phyloP scores from a whole-genome alignment of 2,329 filamentous ascomycete species.

The Stemphylium lycopersici region DNA sequence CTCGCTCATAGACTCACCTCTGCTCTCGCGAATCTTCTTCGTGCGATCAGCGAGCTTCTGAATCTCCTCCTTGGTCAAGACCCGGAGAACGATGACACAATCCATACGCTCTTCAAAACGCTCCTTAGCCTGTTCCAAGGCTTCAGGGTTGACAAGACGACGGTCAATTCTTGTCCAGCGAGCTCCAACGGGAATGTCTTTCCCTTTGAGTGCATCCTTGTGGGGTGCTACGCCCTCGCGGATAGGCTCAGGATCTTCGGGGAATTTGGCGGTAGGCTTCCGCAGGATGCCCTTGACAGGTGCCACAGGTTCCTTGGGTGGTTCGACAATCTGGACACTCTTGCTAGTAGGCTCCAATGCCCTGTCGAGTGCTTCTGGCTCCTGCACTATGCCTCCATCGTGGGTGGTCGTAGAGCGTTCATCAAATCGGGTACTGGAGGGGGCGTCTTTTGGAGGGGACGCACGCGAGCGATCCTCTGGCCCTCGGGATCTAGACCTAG shows the following conservation, averaged over 20 bases:
- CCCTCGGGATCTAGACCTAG: conserved; percentile 32
- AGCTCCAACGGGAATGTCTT: conserved; percentile 74
- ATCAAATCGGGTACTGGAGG: conserved; percentile 31
- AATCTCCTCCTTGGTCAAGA: conserved; percentile 87
- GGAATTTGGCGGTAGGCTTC: conserved; percentile 79
- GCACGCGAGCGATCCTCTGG: conserved; percentile 34
- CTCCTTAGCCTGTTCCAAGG: conserved; percentile 84
- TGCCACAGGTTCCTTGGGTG: conserved; percentile 70
- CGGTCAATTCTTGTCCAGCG: conserved; percentile 94
- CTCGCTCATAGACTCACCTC: conserved; percentile 20
- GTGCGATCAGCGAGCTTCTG: conserved; percentile 84
- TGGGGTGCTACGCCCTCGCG: conserved; percentile 92
- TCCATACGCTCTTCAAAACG: conserved; percentile 90
- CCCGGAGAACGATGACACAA: conserved; percentile 89
- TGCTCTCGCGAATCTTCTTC: conserved; percentile 70
- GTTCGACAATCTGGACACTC: conserved; percentile 68
- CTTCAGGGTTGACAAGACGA: conserved; percentile 86
- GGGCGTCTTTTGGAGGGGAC: conserved; percentile 29
- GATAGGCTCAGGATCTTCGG: conserved; percentile 81
- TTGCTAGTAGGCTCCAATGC: conserved; percentile 34
- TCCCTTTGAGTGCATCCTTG: conserved; percentile 77
- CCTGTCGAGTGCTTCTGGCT: conserved; percentile 40
- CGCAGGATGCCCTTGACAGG: conserved; percentile 81
- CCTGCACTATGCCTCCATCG: conserved; percentile 40
- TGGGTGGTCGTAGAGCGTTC: conserved; percentile 40